These are phyloP conservation scores for Gossypium trilobum DNA, from an alignment of 441 rosid species.

Conservation along the genomic window DNA sequence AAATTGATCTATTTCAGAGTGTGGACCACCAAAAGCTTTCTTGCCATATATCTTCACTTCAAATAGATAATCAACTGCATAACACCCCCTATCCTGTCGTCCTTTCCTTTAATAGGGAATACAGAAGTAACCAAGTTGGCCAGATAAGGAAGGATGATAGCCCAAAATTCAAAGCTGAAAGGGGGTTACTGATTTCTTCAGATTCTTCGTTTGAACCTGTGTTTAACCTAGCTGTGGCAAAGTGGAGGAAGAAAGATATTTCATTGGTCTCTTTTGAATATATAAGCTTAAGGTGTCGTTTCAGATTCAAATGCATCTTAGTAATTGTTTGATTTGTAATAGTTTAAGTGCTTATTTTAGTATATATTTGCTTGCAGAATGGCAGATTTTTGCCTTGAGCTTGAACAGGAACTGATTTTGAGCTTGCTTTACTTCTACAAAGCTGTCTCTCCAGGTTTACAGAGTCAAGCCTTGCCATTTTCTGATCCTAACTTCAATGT, in stretches of 20 bases:
- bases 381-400: conserved; percentile 72
- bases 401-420: conserved; percentile 76
- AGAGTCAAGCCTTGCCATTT: conserved; percentile 44
- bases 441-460: conserved; percentile 56
- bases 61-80: conserved; percentile 76
- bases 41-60: conserved; percentile 65
- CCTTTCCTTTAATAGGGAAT: conserved; percentile 63
- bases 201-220: conserved; percentile 45
- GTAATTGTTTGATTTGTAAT: conserved; percentile 4
- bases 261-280: conserved; percentile 58
- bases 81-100: conserved; percentile 73
- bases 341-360: conserved; percentile 23
- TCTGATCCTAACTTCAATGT: conserved; percentile 44
- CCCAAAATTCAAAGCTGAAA: conserved; percentile 32
- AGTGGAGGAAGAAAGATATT: conserved; percentile 82
- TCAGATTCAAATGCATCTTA: conserved; percentile 6
- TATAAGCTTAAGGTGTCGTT: conserved; percentile 57
- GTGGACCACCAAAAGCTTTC: conserved; percentile 72
- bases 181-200: conserved; percentile 28
- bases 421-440: conserved; percentile 59
- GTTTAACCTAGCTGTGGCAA: conserved; percentile 47
- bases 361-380: conserved; percentile 47
- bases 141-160: conserved; percentile 40
- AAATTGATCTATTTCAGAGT: conserved; percentile 59
- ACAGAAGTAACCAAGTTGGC: conserved; percentile 36